A percentile compares a stretch with the other conserved stretches of the same genome.
phyloP scores from a whole-genome alignment of 2,329 filamentous ascomycete genomes.

The Neopestalotiopsis clavispora region DNA sequence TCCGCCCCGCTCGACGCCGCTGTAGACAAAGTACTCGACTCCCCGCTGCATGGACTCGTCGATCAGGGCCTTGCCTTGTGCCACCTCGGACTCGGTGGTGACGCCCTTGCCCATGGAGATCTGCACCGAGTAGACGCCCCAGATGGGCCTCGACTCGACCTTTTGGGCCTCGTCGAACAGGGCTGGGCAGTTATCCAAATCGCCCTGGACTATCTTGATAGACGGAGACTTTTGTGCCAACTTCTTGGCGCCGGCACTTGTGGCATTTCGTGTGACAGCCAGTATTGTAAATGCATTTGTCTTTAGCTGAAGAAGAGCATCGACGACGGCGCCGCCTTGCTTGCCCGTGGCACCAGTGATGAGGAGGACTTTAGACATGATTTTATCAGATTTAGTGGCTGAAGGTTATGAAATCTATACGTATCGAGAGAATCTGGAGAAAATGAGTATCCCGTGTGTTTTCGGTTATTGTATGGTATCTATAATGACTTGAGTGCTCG shows the following conservation, averaged over 20 bases:
- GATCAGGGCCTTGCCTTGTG: conserved; percentile 62
- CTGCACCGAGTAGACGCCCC: conserved; percentile 66
- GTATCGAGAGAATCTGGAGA: background rate
- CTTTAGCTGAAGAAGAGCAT: conserved; percentile 40
- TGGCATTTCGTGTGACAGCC: conserved; percentile 61
- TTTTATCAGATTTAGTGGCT: conserved; percentile 9
- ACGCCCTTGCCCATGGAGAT: conserved; percentile 41
- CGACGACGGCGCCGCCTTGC: conserved; percentile 50
- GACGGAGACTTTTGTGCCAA: conserved; percentile 47
- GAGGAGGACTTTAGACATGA: conserved; percentile 41
- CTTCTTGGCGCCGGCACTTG: conserved; percentile 50
- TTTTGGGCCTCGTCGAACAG: conserved; percentile 48
- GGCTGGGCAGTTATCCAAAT: conserved; percentile 54
- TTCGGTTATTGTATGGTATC: background rate
- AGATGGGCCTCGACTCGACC: conserved; percentile 43
- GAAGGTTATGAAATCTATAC: background rate
- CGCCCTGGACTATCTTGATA: conserved; percentile 51
- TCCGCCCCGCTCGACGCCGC: conserved; percentile 67
- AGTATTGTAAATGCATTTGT: conserved; percentile 46
- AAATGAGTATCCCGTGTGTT: background rate
- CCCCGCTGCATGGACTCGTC: conserved; percentile 59
- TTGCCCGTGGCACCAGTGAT: conserved; percentile 54
- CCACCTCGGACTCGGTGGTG: conserved; percentile 39
- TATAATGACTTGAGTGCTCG: background rate
- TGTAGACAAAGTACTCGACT: conserved; percentile 68